phyloP scores from a whole-genome alignment of 768 basidiomycete species.

The Mycena indigotica region DNA sequence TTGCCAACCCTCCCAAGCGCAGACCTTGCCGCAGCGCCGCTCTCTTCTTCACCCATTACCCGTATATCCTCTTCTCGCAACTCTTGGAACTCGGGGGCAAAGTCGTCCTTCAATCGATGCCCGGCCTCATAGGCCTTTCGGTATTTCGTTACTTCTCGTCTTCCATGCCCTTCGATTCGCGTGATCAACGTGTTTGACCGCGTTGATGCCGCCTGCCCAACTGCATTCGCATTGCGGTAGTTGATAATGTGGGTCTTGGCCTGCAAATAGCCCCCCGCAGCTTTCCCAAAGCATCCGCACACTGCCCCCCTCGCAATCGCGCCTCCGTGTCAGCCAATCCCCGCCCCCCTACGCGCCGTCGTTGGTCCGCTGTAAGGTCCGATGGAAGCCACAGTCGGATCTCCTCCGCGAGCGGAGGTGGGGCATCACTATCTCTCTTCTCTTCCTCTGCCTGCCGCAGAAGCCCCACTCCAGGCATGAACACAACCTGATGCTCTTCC shows the following conservation, averaged over 20 bases:
- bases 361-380: background rate
- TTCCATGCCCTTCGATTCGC: background rate
- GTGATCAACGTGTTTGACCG: conserved; percentile 1
- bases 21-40: background rate
- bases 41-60: background rate
- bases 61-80: background rate
- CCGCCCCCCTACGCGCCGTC: background rate
- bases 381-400: conserved; percentile 6
- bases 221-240: background rate
- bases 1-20: too few relatives aligned
- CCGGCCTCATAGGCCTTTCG: background rate
- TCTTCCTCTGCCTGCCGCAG: conserved; percentile 2
- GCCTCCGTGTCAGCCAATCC: background rate
- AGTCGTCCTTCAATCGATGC: background rate
- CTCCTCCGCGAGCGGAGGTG: background rate
- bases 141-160: background rate
- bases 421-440: background rate
- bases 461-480: background rate
- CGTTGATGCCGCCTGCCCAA: background rate
- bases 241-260: conserved; percentile 3
- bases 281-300: background rate
- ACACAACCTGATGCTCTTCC: background rate
- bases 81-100: background rate
- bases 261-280: background rate
- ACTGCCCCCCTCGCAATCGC: background rate